Base-by-base conservation (phyloP, 345 rosid genomes). In the Brassica napus region DNA sequence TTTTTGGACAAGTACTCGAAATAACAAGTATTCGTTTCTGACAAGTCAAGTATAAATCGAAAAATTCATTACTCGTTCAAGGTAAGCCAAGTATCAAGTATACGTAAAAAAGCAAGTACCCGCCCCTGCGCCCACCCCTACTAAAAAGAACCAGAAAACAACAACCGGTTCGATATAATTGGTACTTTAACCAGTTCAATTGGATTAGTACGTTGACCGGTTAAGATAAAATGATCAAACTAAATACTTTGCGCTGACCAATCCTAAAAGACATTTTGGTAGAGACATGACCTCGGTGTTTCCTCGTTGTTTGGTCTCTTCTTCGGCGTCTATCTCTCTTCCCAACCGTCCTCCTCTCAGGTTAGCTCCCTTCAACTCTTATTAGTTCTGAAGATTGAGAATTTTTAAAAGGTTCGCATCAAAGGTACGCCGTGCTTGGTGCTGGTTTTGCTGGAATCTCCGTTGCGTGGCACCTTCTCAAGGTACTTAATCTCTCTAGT, bases 391-490 rank as follows among this genome's bases (percentile, higher is more conserved):
- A 47, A 47, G 55, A 14, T 10, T 66, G 26, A 59, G 35, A 66
- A 7, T 32, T 26, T 57, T 1, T 47, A 10, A n/a, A 15, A 2
- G 49, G 26, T 31, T 30, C 16, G 49, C 52, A 4, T 78, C 71
- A 10, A 80, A 93, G 97, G 81, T 92, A 79, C 72, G 98, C 98
- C 4, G 97, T 94, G 73, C 92, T 94, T 21, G 98, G 98, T 67
- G 97, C 97, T 62, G 97, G 98, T 79, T 92, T 94, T 69, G 97
- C 98, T 62, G 97, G 98, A n/a, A 85, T 94, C 69, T 94, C 98
- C 23, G 95, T 92, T 57, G 89, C 87, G 63, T 94, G 93, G 91
- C 91, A 94, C 86, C 79, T 91, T 61, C 84, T 94, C 60, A 90
- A 86, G 89, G 97, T 88, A 68, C 68, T 52, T 10, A 6, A 8